Evolutionary conservation across 352 stramenopile genomes (phyloP).

Genomic region (Phytopythium aichiense): DNA sequence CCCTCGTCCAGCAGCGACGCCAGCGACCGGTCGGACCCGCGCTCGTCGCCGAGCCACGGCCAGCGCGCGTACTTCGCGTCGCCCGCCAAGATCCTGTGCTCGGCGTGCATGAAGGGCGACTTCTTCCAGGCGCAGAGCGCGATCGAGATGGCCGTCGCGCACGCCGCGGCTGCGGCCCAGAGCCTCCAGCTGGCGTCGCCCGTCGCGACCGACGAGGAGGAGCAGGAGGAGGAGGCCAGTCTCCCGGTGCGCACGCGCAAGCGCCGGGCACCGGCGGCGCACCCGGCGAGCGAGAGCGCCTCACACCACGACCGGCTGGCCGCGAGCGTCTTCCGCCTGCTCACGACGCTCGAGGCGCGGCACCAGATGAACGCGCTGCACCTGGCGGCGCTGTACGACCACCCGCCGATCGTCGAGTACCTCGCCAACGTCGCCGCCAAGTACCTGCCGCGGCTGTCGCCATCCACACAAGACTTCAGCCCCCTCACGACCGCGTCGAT

Average conservation of each 20-base stretch:
- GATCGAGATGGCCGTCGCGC: slow-evolving; percentile 51
- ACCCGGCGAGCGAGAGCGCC: slow-evolving; percentile 4
- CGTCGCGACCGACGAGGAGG: slow-evolving; percentile 10
- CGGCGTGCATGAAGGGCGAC: slow-evolving; percentile 74
- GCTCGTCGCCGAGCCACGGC: slow-evolving; percentile 6
- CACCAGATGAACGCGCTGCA: slow-evolving; percentile 78
- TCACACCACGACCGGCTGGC: slow-evolving; percentile 14
- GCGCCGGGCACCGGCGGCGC: background rate
- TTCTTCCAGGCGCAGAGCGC: slow-evolving; percentile 64
- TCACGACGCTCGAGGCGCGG: slow-evolving; percentile 60
- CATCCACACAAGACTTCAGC: background rate
- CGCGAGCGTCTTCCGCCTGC: slow-evolving; percentile 37
- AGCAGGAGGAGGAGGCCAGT: slow-evolving; percentile 14
- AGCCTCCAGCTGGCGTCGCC: slow-evolving; percentile 1
- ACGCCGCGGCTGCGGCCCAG: slow-evolving; percentile 20
- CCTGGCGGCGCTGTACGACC: slow-evolving; percentile 72
- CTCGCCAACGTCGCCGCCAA: slow-evolving; percentile 40
- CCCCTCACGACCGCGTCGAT: background rate
- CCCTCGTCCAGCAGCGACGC: background rate
- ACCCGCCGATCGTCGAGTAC: slow-evolving; percentile 56
- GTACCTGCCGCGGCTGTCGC: slow-evolving; percentile 24
- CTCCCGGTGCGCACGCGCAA: background rate
- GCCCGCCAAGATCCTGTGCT: slow-evolving; percentile 58
- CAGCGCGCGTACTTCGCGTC: slow-evolving; percentile 54
- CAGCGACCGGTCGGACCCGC: background rate